Evolutionary conservation across 805 yeast species (phyloP).

Genomic region (Yamadazyma sp.): DNA sequence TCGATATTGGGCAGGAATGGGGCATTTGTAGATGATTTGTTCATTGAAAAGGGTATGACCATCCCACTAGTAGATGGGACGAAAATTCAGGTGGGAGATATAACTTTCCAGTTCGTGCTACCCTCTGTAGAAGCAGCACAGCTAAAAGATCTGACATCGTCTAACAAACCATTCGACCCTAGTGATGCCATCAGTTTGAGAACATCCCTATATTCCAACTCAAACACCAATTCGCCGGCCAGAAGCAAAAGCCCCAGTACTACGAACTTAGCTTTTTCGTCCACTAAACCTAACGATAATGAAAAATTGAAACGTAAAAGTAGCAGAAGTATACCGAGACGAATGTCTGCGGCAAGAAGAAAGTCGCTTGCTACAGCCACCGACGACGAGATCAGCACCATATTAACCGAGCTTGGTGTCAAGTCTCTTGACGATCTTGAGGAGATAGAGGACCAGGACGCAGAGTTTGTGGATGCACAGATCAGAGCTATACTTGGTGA

Average conservation of each 20-base stretch:
- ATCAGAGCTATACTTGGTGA: slow-evolving; percentile 31
- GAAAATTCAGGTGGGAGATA: slow-evolving; percentile 89
- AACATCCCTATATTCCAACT: slow-evolving; percentile 42
- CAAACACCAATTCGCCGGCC: slow-evolving; percentile 21
- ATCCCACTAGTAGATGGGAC: slow-evolving; percentile 82
- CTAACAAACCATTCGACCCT: slow-evolving; percentile 50
- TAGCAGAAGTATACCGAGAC: slow-evolving; percentile 20
- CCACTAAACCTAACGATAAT: slow-evolving; percentile 8
- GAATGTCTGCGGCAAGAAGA: slow-evolving; percentile 37
- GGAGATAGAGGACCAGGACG: slow-evolving; percentile 27
- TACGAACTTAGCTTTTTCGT: slow-evolving; percentile 3
- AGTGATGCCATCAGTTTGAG: slow-evolving; percentile 59
- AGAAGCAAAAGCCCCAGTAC: slow-evolving; percentile 9
- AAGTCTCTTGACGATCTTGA: slow-evolving; percentile 28
- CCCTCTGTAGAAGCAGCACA: slow-evolving; percentile 60
- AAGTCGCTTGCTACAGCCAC: slow-evolving; percentile 40
- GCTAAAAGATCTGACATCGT: slow-evolving; percentile 18
- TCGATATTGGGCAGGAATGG: slow-evolving; percentile 94
- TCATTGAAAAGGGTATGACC: slow-evolving; percentile 88
- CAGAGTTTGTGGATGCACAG: slow-evolving; percentile 31
- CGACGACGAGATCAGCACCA: slow-evolving; percentile 39
- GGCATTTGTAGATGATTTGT: slow-evolving; percentile 89
- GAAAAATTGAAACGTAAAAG: slow-evolving; percentile 9
- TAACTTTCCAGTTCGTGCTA: slow-evolving; percentile 80
- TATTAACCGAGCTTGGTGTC: slow-evolving; percentile 38